A percentile compares a stretch with the other conserved stretches of the same genome.
phyloP scores from a whole-genome alignment of 345 rosid species.

The Eucalyptus polyanthemos region DNA sequence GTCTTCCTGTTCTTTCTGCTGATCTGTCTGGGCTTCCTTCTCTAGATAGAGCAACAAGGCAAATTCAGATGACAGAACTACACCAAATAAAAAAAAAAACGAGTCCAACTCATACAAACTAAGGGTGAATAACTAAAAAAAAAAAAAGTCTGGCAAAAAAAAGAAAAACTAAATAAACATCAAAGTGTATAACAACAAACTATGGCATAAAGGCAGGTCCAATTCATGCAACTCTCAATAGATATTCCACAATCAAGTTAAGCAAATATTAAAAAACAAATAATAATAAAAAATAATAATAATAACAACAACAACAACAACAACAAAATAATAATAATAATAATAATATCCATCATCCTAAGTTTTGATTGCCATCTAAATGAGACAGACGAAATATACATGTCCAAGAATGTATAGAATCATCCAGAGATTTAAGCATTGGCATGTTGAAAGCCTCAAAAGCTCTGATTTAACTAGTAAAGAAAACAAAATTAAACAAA shows the following conservation, averaged over 20 bases:
- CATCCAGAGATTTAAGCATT: not conserved
- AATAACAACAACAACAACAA: not conserved
- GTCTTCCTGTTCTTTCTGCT: not conserved
- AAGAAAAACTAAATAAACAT: not conserved
- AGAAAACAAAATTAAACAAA: not conserved
- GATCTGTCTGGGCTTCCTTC: not conserved
- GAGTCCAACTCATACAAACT: not conserved
- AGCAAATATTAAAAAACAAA: not conserved
- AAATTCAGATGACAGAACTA: not conserved
- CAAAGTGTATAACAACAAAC: not conserved
- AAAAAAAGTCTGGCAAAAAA: not conserved
- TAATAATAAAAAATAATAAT: not conserved
- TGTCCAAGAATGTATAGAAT: not conserved
- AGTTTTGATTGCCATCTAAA: not conserved
- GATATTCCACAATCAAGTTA: not conserved
- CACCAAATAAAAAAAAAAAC: not conserved
- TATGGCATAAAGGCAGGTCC: not conserved
- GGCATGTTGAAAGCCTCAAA: not conserved
- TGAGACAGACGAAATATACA: not conserved
- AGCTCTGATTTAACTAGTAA: not conserved
- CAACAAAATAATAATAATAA: not conserved
- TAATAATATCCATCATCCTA: not conserved
- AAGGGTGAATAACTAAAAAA: not conserved
- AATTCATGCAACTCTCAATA: not conserved
- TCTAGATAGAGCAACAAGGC: not conserved